Base-by-base conservation (phyloP, 805 yeast species). In the Zygotorulaspora chibaensis region DNA sequence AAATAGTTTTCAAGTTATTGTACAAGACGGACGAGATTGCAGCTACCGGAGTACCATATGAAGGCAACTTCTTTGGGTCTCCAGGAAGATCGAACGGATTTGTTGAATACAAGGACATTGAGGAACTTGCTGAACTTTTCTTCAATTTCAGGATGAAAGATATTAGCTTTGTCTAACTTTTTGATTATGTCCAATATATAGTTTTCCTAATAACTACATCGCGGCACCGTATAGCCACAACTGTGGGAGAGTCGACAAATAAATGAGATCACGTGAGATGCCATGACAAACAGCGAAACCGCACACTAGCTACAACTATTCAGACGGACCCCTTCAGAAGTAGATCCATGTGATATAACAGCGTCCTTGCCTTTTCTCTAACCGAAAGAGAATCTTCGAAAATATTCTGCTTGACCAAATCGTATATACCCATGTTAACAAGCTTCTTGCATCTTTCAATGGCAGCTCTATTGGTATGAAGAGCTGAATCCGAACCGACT, bases 41-140 rank as follows among this genome's bases (percentile, higher is more conserved):
- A 40, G 79, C 74, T 40, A 71, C 68, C 11, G 86, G 79, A 18
- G 83, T 72, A 18, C 81, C 74, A 56, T 80, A 76, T 29, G 68
- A 70, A 10, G 75, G 70, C 37, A 81, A 58, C 30, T 70, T 65
- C 42, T 67, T 65, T 8, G 85, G 84, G 58, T 81, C 84, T 16
- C 74, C 67, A n/a, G 80, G 72, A 17, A 77, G 55, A 8, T 85
- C 87, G 61, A 82, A 83, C 8, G 88, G 87, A 40, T 74, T 65
- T 26, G 69, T 63, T 29, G 69, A 54, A 48, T 58, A 57, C 12
- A 33, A 13, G 12, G 36, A 3, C 36, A 33, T 33, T 10, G 16
- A 5, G 3, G 18, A 33, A 13, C 16, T 20, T 5, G 25, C 4
- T 9, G 15, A 29, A 12, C 33, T 12, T 29, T 29, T 8, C 15